Evolutionary conservation across 768 basidiomycete species (phyloP).

Genomic region (Hirschioporus abietinus): DNA sequence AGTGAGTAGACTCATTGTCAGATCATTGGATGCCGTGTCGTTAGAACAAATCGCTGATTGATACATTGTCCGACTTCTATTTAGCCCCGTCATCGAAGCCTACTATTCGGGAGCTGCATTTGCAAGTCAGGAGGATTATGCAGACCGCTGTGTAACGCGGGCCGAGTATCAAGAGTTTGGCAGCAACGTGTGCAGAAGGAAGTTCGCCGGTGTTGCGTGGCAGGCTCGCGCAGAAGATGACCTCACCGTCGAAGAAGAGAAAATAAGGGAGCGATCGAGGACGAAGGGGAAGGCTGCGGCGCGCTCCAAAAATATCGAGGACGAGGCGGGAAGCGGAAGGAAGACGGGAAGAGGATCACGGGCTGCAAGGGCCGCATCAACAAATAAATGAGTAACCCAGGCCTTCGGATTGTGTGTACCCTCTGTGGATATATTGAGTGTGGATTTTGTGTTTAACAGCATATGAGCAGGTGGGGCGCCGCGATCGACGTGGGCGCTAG

Average conservation of each 20-base stretch:
- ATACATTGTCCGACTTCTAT: not conserved
- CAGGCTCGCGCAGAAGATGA: conserved; percentile 10
- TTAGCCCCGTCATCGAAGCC: conserved; percentile 61
- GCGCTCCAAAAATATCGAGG: conserved; percentile 3
- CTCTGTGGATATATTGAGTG: not conserved
- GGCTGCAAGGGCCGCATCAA: not conserved
- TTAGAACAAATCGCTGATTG: not conserved
- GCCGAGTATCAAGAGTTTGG: conserved; percentile 86
- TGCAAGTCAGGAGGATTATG: conserved; percentile 46
- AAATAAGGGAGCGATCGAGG: not conserved
- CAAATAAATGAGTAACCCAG: conserved; percentile 1
- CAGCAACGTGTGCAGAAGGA: conserved; percentile 65
- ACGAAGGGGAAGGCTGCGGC: conserved; percentile 2
- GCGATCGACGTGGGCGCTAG: not conserved
- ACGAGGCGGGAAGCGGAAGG: conserved; percentile 1
- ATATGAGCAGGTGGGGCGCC: not conserved
- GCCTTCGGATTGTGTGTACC: not conserved
- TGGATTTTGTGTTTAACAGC: not conserved
- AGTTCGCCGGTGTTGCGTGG: conserved; percentile 61
- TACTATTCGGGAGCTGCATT: conserved; percentile 59
- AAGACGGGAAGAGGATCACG: conserved; percentile 3
- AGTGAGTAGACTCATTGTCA: conserved; percentile 45
- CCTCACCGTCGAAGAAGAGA: not conserved
- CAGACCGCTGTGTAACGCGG: conserved; percentile 56
- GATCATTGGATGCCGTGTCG: not conserved